Base-by-base conservation (phyloP, 2,329 filamentous ascomycete genomes). In the Apiospora aurea region DNA sequence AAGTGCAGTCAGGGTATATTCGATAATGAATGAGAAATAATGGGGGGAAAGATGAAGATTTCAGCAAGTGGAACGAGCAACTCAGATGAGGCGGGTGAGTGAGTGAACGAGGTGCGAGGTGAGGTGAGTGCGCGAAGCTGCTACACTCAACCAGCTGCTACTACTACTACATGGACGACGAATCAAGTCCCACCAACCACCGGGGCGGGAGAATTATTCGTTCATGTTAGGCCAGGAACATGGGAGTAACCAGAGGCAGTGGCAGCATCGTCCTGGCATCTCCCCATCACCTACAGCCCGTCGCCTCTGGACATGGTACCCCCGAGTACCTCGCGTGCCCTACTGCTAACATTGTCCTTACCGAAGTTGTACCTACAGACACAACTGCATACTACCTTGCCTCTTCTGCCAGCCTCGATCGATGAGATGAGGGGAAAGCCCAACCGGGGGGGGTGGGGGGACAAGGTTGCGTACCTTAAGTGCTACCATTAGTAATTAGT, bases 401-500 rank as follows among this genome's bases (percentile, higher is more conserved):
- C 44, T 21, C 16, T 57, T 29, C 26, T 57, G 51, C 53, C 53
- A 61, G 53, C 53, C 26, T 61, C 53, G 53, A 61, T 61, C 53
- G 53, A 61, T 61, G 53, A 61, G 53, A 61, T 41, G 57, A 64
- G 57, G 57, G 57, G 57, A 64, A 61, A 64, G 29, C 34, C 41
- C 57, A 41, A 64, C 57, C n/a, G n/a, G n/a, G n/a, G n/a, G n/a
- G n/a, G n/a, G n/a, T n/a, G n/a, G 34, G 29, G 57, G 57, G 29
- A 64, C 57, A 64, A 41, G 57, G 57, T 64, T 64, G 57, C 57
- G 57, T 64, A 41, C 57, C 57, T 64, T 64, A 41, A 41, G 57
- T 64, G 57, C 57, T 64, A 64, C 57, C 57, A 64, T 64, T 64
- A 64, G 57, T 64, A 64, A 64, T 64, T 64, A 64, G 57, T 64